These are phyloP conservation scores for Cucurbitaria berberidis DNA, from an alignment of 2,329 filamentous ascomycete species.

Conservation along the genomic window DNA sequence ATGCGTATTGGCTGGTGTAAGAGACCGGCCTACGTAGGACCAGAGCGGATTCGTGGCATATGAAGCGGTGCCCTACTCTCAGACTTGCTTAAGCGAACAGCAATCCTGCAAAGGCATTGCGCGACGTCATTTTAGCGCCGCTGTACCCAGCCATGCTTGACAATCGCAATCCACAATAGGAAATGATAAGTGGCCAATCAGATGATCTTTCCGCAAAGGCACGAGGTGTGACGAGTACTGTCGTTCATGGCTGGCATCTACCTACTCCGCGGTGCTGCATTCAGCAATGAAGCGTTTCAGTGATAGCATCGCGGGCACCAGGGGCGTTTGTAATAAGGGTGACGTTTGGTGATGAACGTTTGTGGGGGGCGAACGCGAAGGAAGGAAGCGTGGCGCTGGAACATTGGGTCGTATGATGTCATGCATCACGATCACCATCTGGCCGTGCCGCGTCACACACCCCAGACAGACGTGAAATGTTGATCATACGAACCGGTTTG, in stretches of 20 bases:
- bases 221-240: conserved; percentile 2
- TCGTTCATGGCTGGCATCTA: not conserved
- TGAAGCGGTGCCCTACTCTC: conserved; percentile 10
- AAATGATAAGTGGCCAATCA: conserved; percentile 24
- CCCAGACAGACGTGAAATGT: conserved; percentile 3
- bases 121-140: conserved; percentile 20
- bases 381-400: conserved; percentile 10
- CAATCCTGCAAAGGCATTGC: conserved; percentile 12
- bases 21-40: not conserved
- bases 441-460: conserved; percentile 10
- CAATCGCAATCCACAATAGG: conserved; percentile 12
- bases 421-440: conserved; percentile 17
- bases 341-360: conserved; percentile 4
- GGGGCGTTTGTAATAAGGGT: conserved; percentile 1
- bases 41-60: not conserved
- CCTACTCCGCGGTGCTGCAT: conserved; percentile 1
- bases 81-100: conserved; percentile 1
- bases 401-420: conserved; percentile 21
- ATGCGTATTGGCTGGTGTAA: not conserved
- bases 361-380: conserved; percentile 6
- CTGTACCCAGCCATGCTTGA: conserved; percentile 18
- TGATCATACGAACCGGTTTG: not conserved
- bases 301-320: not conserved
- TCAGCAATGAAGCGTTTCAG: conserved; percentile 2
- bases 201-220: conserved; percentile 10